Conservation (phyloP, 2,329 filamentous ascomycete genomes). For the Colletotrichum echinochloae region DNA sequence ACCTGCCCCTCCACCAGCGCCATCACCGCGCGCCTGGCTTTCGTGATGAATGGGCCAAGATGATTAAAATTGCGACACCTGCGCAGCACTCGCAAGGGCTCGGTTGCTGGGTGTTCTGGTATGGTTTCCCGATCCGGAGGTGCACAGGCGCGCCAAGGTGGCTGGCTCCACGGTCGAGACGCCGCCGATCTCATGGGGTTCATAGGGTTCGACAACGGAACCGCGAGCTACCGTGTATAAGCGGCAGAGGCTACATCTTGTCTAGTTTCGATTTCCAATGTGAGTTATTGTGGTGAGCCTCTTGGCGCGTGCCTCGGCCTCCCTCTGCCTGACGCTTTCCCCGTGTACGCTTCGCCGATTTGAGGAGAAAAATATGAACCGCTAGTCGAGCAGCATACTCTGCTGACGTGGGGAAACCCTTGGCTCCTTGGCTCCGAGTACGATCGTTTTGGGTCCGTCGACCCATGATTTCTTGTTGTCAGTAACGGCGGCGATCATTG, state of each 20-base stretch:
- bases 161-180: slow-evolving; percentile 9
- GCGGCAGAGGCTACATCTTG: slow-evolving; percentile 6
- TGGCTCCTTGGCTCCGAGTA: not conserved
- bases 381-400: too few species aligned
- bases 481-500: not conserved
- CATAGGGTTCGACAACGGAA: slow-evolving; percentile 21
- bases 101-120: not conserved
- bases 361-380: too few species aligned
- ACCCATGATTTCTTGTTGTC: not conserved
- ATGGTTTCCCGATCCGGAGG: slow-evolving; percentile 7
- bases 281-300: slow-evolving; percentile 14
- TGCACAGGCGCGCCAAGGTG: too few species aligned
- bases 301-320: slow-evolving; percentile 25
- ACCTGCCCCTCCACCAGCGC: not conserved
- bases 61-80: slow-evolving; percentile 8
- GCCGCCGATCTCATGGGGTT: slow-evolving; percentile 17
- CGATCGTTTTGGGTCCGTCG: not conserved
- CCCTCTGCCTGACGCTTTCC: not conserved
- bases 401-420: not conserved
- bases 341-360: not conserved
- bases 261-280: slow-evolving; percentile 10
- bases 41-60: slow-evolving; percentile 35
- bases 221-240: slow-evolving; percentile 5
- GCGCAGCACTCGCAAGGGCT: slow-evolving; percentile 2
- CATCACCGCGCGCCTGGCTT: not conserved